These are phyloP conservation scores for Auxenochlorella pyrenoidosa DNA, from an alignment of 139 green algal genomes.

Conservation along the genomic window DNA sequence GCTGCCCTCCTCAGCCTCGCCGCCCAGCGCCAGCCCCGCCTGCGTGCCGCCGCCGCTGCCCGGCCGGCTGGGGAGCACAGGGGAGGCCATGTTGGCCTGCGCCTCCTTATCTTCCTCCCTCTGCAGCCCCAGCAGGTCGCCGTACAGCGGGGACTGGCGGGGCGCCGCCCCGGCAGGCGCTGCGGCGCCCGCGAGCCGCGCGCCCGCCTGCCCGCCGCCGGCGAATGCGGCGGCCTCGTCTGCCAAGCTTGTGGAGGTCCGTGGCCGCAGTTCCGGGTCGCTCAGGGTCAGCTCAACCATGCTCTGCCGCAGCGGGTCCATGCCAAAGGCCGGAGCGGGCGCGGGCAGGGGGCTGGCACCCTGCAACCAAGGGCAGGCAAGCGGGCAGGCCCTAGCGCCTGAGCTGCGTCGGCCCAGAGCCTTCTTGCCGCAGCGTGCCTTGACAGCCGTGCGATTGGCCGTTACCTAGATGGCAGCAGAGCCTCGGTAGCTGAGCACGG, in stretches of 20 bases:
- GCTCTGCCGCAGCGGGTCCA: conserved; percentile 40
- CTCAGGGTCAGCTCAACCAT: not conserved
- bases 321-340: not conserved
- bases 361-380: not conserved
- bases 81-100: conserved; percentile 28
- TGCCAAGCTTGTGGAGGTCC: conserved; percentile 5
- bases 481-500: too few relatives aligned
- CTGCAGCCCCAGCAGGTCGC: conserved; percentile 1
- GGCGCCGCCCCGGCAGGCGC: not conserved
- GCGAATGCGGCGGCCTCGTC: not conserved
- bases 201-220: not conserved
- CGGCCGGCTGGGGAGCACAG: conserved; percentile 7
- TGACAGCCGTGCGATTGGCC: too few relatives aligned
- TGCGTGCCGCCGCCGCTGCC: not conserved
- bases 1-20: not conserved
- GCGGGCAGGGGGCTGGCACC: not conserved
- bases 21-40: not conserved
- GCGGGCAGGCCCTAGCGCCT: too few relatives aligned
- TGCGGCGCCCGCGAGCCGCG: not conserved
- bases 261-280: not conserved
- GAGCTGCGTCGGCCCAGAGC: too few relatives aligned
- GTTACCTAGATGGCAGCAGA: too few relatives aligned
- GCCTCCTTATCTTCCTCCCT: conserved; percentile 13
- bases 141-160: not conserved
- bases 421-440: too few relatives aligned